Evolutionary conservation across 768 basidiomycete species (phyloP).

Genomic region (Tulasnella sp.): DNA sequence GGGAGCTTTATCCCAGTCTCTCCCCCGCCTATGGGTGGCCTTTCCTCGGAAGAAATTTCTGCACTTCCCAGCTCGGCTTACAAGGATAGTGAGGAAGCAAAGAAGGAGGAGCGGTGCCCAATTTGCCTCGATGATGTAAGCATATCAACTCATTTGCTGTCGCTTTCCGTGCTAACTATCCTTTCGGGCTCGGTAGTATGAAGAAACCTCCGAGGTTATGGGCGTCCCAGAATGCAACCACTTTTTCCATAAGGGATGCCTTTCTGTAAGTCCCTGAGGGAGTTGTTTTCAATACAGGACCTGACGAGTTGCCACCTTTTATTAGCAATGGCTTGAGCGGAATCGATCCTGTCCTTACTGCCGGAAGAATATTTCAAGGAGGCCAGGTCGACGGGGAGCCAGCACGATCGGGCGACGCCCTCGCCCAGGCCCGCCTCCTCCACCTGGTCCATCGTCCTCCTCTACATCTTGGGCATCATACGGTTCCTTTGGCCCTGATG

Average conservation of each 20-base stretch:
- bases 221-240: conserved; percentile 69
- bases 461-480: neutral
- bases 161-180: neutral
- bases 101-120: conserved; percentile 71
- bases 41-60: conserved; percentile 57
- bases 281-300: neutral
- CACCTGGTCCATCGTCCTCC: neutral
- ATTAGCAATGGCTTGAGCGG: conserved; percentile 72
- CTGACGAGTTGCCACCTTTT: conserved; percentile 22
- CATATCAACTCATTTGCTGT: conserved; percentile 28
- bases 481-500: neutral
- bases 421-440: neutral
- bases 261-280: conserved; percentile 50
- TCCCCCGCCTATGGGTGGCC: conserved; percentile 58
- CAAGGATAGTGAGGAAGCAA: conserved; percentile 62
- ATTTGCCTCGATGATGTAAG: conserved; percentile 82
- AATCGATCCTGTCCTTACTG: conserved; percentile 80
- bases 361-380: conserved; percentile 37
- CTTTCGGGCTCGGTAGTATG: conserved; percentile 50
- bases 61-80: conserved; percentile 57
- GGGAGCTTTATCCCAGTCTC: too few relatives aligned
- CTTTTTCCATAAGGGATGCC: conserved; percentile 74
- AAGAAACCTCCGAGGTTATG: conserved; percentile 54
- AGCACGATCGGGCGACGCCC: neutral
- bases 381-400: neutral